Evolutionary conservation across 2,329 filamentous ascomycete species (phyloP).

Genomic region (Cladosporium phlei): DNA sequence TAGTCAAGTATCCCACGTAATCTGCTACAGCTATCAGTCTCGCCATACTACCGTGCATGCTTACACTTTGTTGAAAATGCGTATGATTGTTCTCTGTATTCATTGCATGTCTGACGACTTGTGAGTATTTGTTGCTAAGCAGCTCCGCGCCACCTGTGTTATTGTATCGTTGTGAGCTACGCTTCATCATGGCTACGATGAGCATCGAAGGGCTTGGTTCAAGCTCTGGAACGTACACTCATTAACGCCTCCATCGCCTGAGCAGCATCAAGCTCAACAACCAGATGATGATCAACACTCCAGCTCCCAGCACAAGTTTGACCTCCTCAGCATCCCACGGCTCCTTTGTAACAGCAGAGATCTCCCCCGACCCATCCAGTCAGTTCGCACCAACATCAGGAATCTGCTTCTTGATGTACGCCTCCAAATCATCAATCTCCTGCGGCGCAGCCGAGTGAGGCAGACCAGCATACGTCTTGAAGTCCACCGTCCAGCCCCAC

Average conservation of each 20-base stretch:
- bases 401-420: conserved; percentile 52
- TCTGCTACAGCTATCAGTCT: too few species aligned
- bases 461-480: conserved; percentile 73
- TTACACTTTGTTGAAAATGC: too few species aligned
- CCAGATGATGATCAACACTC: conserved; percentile 24
- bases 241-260: conserved; percentile 14
- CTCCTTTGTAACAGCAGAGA: conserved; percentile 18
- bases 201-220: too few species aligned
- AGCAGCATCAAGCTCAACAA: conserved; percentile 22
- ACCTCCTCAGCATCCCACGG: conserved; percentile 30
- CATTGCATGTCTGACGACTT: too few species aligned
- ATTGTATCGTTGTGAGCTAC: too few species aligned
- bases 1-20: too few species aligned
- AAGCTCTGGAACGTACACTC: too few species aligned
- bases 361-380: conserved; percentile 21
- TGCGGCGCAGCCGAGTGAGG: conserved; percentile 69
- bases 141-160: too few species aligned
- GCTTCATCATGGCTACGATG: too few species aligned
- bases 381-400: conserved; percentile 43
- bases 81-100: too few species aligned
- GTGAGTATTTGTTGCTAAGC: too few species aligned
- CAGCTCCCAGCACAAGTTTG: conserved; percentile 23
- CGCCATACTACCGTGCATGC: too few species aligned
- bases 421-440: conserved; percentile 79
- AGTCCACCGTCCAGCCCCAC: conserved; percentile 67